These are phyloP conservation scores for Cyamopsis tetragonoloba DNA, from an alignment of 306 rosid genomes.

Conservation along the genomic window DNA sequence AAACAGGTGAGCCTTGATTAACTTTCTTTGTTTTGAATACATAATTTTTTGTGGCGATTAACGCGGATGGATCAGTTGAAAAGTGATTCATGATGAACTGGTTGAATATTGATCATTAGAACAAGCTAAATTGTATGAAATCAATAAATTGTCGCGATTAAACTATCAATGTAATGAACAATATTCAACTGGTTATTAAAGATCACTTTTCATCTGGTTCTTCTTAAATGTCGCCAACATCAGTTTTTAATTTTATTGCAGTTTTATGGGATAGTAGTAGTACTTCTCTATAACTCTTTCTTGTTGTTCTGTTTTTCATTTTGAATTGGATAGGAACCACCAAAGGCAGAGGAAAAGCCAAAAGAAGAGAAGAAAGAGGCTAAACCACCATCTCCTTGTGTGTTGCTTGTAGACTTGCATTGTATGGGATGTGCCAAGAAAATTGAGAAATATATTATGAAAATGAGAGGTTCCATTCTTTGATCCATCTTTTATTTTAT, in stretches of 20 bases:
- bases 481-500: background rate
- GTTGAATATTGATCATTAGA: too few relatives aligned
- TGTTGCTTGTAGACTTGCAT: slow-evolving; percentile 75
- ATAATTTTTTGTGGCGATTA: too few relatives aligned
- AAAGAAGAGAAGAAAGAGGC: slow-evolving; percentile 52
- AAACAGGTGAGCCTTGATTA: slow-evolving; percentile 60
- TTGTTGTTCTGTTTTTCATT: background rate
- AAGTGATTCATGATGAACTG: too few relatives aligned
- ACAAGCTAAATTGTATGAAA: too few relatives aligned
- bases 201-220: too few relatives aligned
- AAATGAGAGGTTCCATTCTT: slow-evolving; percentile 50
- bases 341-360: slow-evolving; percentile 14
- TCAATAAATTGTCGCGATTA: too few relatives aligned
- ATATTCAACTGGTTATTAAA: too few relatives aligned
- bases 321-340: slow-evolving; percentile 25
- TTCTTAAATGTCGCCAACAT: too few relatives aligned
- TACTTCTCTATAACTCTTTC: background rate
- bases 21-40: too few relatives aligned
- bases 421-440: slow-evolving; percentile 88
- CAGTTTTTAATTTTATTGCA: background rate
- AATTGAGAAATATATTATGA: slow-evolving; percentile 63
- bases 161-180: too few relatives aligned
- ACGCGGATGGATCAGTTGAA: too few relatives aligned
- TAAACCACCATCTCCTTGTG: slow-evolving; percentile 58
- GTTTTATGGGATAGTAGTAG: background rate